Conservation (phyloP, 2,329 filamentous ascomycete genomes). For the Neoscytalidium dimidiatum region DNA sequence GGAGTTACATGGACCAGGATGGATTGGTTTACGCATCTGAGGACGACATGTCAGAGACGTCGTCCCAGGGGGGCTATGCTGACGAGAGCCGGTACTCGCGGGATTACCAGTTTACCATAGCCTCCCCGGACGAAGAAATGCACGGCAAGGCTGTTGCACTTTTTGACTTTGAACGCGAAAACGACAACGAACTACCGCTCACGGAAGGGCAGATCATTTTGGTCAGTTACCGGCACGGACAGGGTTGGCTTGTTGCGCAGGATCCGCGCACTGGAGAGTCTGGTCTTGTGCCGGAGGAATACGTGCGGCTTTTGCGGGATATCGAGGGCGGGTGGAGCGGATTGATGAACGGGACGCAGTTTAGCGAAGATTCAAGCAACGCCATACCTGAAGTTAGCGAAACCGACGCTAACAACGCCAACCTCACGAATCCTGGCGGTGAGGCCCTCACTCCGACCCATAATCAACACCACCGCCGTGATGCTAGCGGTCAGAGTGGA, state of each 20-base stretch:
- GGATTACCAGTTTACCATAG: constrained; percentile 94
- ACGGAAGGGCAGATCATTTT: constrained; percentile 95
- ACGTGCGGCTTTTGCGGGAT: constrained; percentile 86
- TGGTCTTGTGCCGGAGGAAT: constrained; percentile 93
- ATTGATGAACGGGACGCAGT: constrained; percentile 36
- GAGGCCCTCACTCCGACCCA: constrained; percentile 44
- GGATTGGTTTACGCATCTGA: constrained; percentile 43
- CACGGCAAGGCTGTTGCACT: constrained; percentile 94
- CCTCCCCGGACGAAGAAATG: constrained; percentile 94
- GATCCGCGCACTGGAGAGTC: constrained; percentile 93
- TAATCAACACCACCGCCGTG: constrained; percentile 32
- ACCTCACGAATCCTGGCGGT: constrained; percentile 35
- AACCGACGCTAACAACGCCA: constrained; percentile 24
- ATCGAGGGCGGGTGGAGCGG: constrained; percentile 80
- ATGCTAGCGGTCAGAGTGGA: constrained; percentile 17
- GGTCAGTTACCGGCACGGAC: constrained; percentile 92
- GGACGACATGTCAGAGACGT: constrained; percentile 35
- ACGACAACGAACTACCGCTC: constrained; percentile 92
- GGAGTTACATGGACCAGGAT: constrained; percentile 41
- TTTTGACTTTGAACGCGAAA: constrained; percentile 93
- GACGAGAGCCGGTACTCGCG: constrained; percentile 82
- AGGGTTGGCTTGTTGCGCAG: constrained; percentile 96
- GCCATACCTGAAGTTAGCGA: neutral
- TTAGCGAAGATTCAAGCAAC: neutral
- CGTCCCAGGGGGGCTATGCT: constrained; percentile 41